Percentiles rank a stretch among this genome's conserved stretches.
These are phyloP conservation scores for Trichophyton verrucosum DNA, from an alignment of 2,329 filamentous ascomycete genomes.

Conservation along the genomic window DNA sequence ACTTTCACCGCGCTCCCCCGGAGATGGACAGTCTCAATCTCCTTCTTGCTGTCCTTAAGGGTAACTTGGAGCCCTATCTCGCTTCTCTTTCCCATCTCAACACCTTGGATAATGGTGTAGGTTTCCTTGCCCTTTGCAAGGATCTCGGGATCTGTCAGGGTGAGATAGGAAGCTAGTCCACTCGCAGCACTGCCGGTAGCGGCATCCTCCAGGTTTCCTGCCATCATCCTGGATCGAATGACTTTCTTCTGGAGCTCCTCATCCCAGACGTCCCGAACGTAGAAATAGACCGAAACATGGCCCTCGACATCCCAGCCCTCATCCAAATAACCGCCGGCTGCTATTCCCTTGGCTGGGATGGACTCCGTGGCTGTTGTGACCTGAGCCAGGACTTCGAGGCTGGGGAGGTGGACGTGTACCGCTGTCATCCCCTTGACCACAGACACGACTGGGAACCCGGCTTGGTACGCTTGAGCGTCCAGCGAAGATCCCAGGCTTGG, in stretches of 20 bases:
- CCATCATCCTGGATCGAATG: conserved; percentile 23
- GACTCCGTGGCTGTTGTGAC: conserved; percentile 18
- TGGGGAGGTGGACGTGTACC: conserved; percentile 36
- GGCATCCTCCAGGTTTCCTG: conserved; percentile 33
- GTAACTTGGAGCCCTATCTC: conserved; percentile 37
- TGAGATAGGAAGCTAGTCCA: conserved; percentile 33
- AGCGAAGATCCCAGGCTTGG: conserved; percentile 15
- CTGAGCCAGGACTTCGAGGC: conserved; percentile 44
- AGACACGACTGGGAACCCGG: conserved; percentile 41
- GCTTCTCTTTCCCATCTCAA: conserved; percentile 41
- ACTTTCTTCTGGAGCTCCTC: conserved; percentile 16
- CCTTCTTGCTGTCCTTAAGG: conserved; percentile 21
- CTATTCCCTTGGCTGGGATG: conserved; percentile 13
- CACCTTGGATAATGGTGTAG: conserved; percentile 34
- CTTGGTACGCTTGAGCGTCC: conserved; percentile 13
- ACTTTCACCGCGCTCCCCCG: conserved; percentile 14
- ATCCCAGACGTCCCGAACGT: conserved; percentile 17
- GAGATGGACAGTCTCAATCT: conserved; percentile 12
- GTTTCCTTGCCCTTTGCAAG: conserved; percentile 7
- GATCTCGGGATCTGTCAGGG: conserved; percentile 25
- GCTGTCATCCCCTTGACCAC: conserved; percentile 61
- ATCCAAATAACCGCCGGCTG: conserved; percentile 14
- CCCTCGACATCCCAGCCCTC: conserved; percentile 19
- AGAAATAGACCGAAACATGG: conserved; percentile 22
- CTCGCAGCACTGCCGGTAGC: conserved; percentile 41